Evolutionary conservation across 805 yeast genomes (phyloP).

Genomic region (Candida nonsorbophila): DNA sequence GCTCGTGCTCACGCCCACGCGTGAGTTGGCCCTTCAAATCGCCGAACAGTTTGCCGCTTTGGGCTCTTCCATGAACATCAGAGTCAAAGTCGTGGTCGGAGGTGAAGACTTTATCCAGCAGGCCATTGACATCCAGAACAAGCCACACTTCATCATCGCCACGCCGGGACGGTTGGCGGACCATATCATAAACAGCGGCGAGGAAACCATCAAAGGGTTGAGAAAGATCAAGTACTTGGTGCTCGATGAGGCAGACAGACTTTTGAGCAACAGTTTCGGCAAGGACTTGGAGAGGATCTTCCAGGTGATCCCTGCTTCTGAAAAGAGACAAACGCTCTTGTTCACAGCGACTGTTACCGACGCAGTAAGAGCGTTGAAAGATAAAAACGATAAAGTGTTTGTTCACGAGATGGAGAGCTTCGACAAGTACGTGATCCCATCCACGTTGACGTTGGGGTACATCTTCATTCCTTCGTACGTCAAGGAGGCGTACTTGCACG

Average conservation of each 20-base stretch:
- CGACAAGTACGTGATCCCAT: conserved; percentile 77
- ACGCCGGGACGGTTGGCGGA: conserved; percentile 97
- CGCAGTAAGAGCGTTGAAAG: conserved; percentile 75
- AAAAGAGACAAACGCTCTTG: conserved; percentile 75
- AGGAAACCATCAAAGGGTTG: conserved; percentile 76
- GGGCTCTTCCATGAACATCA: conserved; percentile 83
- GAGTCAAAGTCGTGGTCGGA: conserved; percentile 83
- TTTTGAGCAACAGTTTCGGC: conserved; percentile 79
- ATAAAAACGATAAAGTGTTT: conserved; percentile 56
- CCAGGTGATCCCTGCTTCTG: conserved; percentile 62
- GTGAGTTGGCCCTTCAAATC: conserved; percentile 93
- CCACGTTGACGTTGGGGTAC: conserved; percentile 59
- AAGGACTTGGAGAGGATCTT: conserved; percentile 73
- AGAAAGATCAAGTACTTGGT: conserved; percentile 77
- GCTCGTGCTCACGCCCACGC: conserved; percentile 79
- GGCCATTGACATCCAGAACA: conserved; percentile 69
- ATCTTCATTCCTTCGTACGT: conserved; percentile 81
- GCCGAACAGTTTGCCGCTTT: conserved; percentile 95
- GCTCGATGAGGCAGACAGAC: conserved; percentile 92
- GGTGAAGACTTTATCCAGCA: conserved; percentile 94
- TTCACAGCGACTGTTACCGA: conserved; percentile 97
- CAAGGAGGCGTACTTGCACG: conserved; percentile 81
- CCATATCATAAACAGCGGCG: conserved; percentile 83
- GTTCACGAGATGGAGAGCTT: conserved; percentile 71
- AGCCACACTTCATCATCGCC: conserved; percentile 93